Evolutionary conservation across 371 early-diverging fungal species (phyloP), one percentile per base, ranked within the genome.

Genomic region (Haplosporangium sp.): DNA sequence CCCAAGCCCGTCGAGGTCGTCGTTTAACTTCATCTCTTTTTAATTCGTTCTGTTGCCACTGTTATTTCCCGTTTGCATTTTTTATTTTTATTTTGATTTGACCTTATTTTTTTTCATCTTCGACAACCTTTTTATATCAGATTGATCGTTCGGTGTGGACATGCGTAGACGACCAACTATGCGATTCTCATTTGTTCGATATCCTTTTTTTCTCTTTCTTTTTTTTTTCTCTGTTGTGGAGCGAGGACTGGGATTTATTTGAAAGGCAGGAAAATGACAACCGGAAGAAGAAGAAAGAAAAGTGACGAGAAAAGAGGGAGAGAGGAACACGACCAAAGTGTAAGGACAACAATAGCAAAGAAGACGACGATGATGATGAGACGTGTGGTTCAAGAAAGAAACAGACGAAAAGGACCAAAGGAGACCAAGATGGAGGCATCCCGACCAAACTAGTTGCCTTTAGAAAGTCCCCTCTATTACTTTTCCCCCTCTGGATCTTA

Each of bases 381-480:
- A 50, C 50, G 12, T 12, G 46, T n/a, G 46, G 5, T 14, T 46
- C 46, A 40, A 69, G 29, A 23, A 47, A 48, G 52, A 68, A 29
- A 18, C 8, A 60, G 12, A 23, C 7, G 23, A 29, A 14, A 11
- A 6, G 51, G 43, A 16, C 14, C 50, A n/a, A 21, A 48, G 21
- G 57, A 69, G 59, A 63, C 23, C 16, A 52, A 62, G 50, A 42
- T 12, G 59, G 69, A 69, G 69, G 69, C 69, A 69, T 69, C 69
- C 69, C 69, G 69, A 69, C 69, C 69, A 69, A 69, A 65, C 69
- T 63, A 57, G 69, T 69, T 69, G 69, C 69, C 50, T 62, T 50
- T 29, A 29, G 29, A 29, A 29, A 29, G 4, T 29, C 48, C 36
- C 23, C 57, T 37, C 38, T 50, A 50, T 42, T 14, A 18, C 37